phyloP scores from a whole-genome alignment of 176 grass and related monocot species.

The Dactylis glomerata region DNA sequence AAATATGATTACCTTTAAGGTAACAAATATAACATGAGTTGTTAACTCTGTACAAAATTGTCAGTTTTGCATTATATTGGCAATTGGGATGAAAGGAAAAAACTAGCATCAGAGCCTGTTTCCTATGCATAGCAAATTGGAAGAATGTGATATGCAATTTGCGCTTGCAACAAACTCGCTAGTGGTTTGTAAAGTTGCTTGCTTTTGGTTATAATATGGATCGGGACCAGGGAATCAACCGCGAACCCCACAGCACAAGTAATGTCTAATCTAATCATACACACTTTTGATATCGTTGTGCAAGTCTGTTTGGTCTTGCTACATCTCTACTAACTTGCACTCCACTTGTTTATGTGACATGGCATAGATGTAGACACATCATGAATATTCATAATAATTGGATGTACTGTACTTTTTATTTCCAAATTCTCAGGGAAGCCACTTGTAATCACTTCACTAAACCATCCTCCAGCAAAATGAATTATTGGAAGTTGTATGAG shows the following conservation, averaged over 20 bases:
- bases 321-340: background rate
- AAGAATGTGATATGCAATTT: conserved; percentile 13
- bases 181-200: conserved; percentile 21
- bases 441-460: background rate
- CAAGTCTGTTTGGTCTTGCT: too few species aligned
- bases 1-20: background rate
- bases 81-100: background rate
- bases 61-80: conserved; percentile 10
- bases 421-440: background rate
- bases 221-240: conserved; percentile 1
- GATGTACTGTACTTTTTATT: background rate
- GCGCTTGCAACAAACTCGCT: background rate
- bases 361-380: background rate
- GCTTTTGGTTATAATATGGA: conserved; percentile 19
- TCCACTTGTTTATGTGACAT: conserved; percentile 6
- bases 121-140: background rate
- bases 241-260: conserved; percentile 10
- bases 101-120: background rate
- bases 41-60: background rate
- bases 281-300: background rate
- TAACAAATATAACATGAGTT: background rate
- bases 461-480: background rate
- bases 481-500: background rate
- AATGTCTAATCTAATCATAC: background rate
- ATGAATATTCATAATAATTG: background rate